These are phyloP conservation scores for Lithohypha guttulata DNA, from an alignment of 2,329 filamentous ascomycete species.

Conservation along the genomic window DNA sequence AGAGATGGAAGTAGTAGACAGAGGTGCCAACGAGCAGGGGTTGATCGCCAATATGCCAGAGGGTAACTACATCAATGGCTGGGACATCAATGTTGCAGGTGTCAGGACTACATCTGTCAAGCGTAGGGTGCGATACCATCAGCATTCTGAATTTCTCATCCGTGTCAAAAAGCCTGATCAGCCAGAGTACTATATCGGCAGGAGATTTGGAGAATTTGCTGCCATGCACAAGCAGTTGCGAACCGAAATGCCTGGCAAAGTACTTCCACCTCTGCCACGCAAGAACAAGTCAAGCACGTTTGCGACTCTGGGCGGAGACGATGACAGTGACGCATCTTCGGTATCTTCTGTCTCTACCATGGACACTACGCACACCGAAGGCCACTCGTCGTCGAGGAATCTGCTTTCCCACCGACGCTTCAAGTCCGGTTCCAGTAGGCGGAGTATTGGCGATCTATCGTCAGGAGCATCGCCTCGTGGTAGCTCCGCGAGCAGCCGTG, in stretches of 20 bases:
- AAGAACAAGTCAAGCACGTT: conserved; percentile 76
- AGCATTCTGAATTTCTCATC: conserved; percentile 87
- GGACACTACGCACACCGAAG: conserved; percentile 29
- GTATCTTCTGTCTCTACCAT: conserved; percentile 70
- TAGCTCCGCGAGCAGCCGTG: conserved; percentile 15
- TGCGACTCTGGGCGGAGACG: conserved; percentile 45
- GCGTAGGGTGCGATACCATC: conserved; percentile 78
- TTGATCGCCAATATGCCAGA: conserved; percentile 79
- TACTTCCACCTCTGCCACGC: conserved; percentile 72
- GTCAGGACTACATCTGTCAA: conserved; percentile 73
- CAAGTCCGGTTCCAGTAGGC: conserved; percentile 14
- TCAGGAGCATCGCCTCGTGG: conserved; percentile 17
- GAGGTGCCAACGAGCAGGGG: conserved; percentile 82
- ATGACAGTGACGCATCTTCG: conserved; percentile 69
- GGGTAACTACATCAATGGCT: conserved; percentile 84
- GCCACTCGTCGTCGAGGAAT: conserved; percentile 26
- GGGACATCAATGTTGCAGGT: conserved; percentile 91
- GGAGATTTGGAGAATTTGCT: conserved; percentile 80
- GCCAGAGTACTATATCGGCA: conserved; percentile 66
- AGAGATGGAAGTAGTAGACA: conserved; percentile 92
- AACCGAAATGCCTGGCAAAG: conserved; percentile 79
- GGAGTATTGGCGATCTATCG: conserved; percentile 13
- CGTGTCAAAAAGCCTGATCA: conserved; percentile 70
- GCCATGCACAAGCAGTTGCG: conserved; percentile 68
- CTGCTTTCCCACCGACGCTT: conserved; percentile 20